Conservation (phyloP, 2,329 filamentous ascomycete species). For the Colletotrichum liriopes region DNA sequence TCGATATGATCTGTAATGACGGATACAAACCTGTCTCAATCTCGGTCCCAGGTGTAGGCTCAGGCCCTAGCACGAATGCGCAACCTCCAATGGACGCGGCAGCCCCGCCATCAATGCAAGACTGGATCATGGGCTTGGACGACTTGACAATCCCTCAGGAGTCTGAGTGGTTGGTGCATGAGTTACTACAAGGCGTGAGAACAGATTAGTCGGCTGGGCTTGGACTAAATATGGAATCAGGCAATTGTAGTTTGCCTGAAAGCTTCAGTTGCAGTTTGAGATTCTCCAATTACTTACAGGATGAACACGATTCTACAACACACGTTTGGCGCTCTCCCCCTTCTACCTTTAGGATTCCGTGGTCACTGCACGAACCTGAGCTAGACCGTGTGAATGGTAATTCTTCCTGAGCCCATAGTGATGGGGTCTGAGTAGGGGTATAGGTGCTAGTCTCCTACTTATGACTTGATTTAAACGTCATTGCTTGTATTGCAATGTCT, state of each 20-base stretch:
- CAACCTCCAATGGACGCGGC: neutral
- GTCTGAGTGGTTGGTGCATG: constrained; percentile 46
- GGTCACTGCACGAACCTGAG: too few species aligned
- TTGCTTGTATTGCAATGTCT: too few species aligned
- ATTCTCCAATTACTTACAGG: neutral
- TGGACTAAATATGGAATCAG: neutral
- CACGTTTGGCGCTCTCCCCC: neutral
- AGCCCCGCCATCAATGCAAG: constrained; percentile 39
- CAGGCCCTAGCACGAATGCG: neutral
- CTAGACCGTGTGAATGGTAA: too few species aligned
- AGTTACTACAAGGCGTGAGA: constrained; percentile 43
- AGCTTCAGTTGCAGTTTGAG: neutral
- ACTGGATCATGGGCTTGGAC: constrained; percentile 45
- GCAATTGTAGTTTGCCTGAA: neutral
- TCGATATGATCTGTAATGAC: constrained; percentile 48
- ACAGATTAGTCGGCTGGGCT: neutral
- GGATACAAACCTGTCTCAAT: neutral
- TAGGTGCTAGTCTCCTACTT: too few species aligned
- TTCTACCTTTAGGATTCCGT: too few species aligned
- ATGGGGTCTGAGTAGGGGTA: too few species aligned
- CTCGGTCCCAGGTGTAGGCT: neutral
- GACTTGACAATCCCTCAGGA: constrained; percentile 42
- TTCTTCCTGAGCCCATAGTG: too few species aligned
- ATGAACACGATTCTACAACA: neutral
- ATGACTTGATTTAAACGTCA: too few species aligned